Evolutionary conservation across 2,329 filamentous ascomycete genomes (phyloP).

Genomic region (Ascomycota sp.): DNA sequence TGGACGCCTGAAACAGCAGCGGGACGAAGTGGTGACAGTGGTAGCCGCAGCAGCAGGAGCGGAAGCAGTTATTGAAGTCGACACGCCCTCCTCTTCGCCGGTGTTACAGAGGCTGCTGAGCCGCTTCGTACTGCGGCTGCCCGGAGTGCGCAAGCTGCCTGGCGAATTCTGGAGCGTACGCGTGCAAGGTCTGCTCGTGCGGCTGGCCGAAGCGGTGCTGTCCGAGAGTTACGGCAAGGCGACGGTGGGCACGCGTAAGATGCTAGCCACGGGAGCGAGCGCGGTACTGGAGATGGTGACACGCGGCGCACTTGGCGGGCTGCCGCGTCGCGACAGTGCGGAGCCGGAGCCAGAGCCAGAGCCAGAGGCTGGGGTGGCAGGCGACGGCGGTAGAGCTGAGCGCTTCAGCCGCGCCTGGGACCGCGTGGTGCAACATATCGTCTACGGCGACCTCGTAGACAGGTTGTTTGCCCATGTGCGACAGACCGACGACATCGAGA

Average conservation of each 20-base stretch:
- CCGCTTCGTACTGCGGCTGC: conserved; percentile 42
- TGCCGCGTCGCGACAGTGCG: conserved; percentile 4
- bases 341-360: neutral
- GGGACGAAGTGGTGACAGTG: no score
- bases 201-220: conserved; percentile 46
- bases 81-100: no score
- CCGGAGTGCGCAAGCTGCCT: conserved; percentile 42
- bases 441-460: conserved; percentile 49
- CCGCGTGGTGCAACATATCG: conserved; percentile 41
- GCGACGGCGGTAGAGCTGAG: conserved; percentile 36
- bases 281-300: conserved; percentile 49
- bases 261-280: conserved; percentile 50
- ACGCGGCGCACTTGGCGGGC: conserved; percentile 43
- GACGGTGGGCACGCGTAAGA: conserved; percentile 52
- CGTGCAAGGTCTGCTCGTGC: conserved; percentile 35
- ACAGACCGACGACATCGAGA: conserved; percentile 40
- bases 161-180: conserved; percentile 44
- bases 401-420: conserved; percentile 46
- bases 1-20: no score
- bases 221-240: conserved; percentile 73
- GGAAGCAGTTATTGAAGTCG: no score
- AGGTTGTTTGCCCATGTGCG: conserved; percentile 40
- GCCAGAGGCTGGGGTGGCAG: conserved; percentile 13
- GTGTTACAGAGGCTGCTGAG: conserved; percentile 48
- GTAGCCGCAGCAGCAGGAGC: no score